Base-by-base conservation (phyloP, 2,329 filamentous ascomycete genomes). In the Nothopassalora personata region DNA sequence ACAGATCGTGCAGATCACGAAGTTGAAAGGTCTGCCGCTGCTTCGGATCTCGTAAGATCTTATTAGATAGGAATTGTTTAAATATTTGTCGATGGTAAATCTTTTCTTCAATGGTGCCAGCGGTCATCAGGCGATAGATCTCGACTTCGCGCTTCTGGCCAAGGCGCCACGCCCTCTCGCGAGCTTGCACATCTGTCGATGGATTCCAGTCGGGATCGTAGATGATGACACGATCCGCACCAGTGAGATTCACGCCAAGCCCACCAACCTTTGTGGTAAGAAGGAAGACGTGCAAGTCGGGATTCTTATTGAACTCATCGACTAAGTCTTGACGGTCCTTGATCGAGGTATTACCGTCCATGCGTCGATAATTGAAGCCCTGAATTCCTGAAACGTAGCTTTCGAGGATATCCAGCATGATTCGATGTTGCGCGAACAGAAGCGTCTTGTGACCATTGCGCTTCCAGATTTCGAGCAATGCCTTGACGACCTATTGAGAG, bases 161-260 rank as follows among this genome's bases (percentile, higher is more conserved):
- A 1, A 99, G 78, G 58, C 94, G 86, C 94, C 94, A 99, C 5
- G 95, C 94, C 69, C 94, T 85, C 75, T 99, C 94, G 51, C 94
- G 87, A 15, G 94, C 94, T 76, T 99, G 94, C 28, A 97, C 81
- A 70, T 99, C 94, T 0, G 93, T 97, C 0, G 93, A 97, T 1
- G 93, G 94, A 68, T 97, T 97, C 94, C 94, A 99, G 72, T 99
- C 94, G 0, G 94, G 95, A 69, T 99, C 95, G 70, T 94, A 99
- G 56, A 99, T 97, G 70, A 99, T 96, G 64, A 99, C 93, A 34
- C 94, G 86, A 71, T 96, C 90, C 5, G 94, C 94, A 7, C 94
- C 94, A 0, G 94, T 99, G 23, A 99, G 79, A 66, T 99, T 99
- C 50, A 96, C 88, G 5, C 94, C 94, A 13, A 99, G 79, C 0